These are phyloP conservation scores for Colletotrichum sp. DNA, from an alignment of 2,329 filamentous ascomycete species.

Conservation along the genomic window DNA sequence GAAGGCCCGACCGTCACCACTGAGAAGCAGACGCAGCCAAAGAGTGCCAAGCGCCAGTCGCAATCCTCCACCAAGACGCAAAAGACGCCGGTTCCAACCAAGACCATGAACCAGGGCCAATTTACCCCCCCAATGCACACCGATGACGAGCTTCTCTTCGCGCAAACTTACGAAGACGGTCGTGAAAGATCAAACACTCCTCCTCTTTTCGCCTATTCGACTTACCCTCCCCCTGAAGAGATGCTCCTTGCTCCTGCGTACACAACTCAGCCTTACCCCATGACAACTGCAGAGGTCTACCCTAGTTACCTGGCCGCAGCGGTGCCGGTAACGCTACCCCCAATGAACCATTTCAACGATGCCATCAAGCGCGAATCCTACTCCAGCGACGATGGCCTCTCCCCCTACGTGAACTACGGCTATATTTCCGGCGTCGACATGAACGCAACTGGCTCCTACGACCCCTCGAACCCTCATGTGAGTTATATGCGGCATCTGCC, in stretches of 20 bases:
- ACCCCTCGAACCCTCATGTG: constrained; percentile 77
- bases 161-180: constrained; percentile 59
- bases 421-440: constrained; percentile 71
- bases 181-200: constrained; percentile 75
- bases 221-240: constrained; percentile 72
- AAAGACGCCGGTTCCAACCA: constrained; percentile 39
- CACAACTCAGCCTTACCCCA: constrained; percentile 55
- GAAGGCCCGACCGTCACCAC: constrained; percentile 45
- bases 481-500: constrained; percentile 56
- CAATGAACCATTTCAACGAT: constrained; percentile 68
- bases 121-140: constrained; percentile 66
- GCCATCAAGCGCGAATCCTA: constrained; percentile 71
- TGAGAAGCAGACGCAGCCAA: constrained; percentile 41
- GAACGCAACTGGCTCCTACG: constrained; percentile 65
- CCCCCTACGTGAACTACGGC: constrained; percentile 71
- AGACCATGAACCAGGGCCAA: constrained; percentile 54
- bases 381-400: constrained; percentile 64
- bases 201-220: constrained; percentile 70
- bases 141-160: constrained; percentile 72
- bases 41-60: constrained; percentile 47
- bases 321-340: constrained; percentile 65
- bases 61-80: constrained; percentile 28
- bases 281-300: constrained; percentile 58
- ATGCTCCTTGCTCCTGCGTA: constrained; percentile 66
- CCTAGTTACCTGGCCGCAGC: constrained; percentile 62